Base-by-base conservation (phyloP, 495 filamentous ascomycete species). In the Aspergillus coremiiformis region DNA sequence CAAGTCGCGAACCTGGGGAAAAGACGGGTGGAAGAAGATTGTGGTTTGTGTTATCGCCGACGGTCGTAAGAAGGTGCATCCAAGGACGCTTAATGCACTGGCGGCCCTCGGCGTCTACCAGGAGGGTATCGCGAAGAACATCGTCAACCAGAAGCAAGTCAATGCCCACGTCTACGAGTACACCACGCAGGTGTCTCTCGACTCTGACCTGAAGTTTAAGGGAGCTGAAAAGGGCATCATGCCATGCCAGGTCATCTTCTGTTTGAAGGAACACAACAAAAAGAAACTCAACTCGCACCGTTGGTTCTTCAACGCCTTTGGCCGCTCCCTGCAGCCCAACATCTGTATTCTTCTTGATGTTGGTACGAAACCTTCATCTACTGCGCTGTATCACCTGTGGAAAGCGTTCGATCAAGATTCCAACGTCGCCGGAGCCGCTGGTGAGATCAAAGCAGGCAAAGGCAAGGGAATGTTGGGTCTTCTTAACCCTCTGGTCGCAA, bases 231-330 rank as follows among this genome's bases (percentile, higher is more conserved):
- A 97, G 71, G 93, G 94, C 14, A 97, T 97, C 55, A 86, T 96
- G n/a, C 94, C 94, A 5, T 94, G 89, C 65, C 94, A 99, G 71
- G 91, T 97, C 74, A 90, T 99, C 52, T 97, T 99, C 65, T 99
- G 94, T 66, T 71, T 99, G 47, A 99, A 99, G 72, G 94, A 99
- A 64, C 89, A 95, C 70, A 99, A 99, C 66, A 78, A 84, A 61
- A 95, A 96, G 75, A 99, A 97, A 73, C 78, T 99, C 45, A 99
- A 99, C 73, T 95, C 89, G 5, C 94, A 99, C 72, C 83, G 94
- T 45, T 99, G 94, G 94, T 96, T 96, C 71, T 99, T 99, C 73
- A 97, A 99, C 66, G 94, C 92, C 2, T 96, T 99, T 54, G 94
- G 94, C 49, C 84, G 86, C 56, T 87, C 91, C 3, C 75, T 99